These are phyloP conservation scores for Aotearoamyces nothofagi DNA, from an alignment of 2,329 filamentous ascomycete species.

Conservation along the genomic window DNA sequence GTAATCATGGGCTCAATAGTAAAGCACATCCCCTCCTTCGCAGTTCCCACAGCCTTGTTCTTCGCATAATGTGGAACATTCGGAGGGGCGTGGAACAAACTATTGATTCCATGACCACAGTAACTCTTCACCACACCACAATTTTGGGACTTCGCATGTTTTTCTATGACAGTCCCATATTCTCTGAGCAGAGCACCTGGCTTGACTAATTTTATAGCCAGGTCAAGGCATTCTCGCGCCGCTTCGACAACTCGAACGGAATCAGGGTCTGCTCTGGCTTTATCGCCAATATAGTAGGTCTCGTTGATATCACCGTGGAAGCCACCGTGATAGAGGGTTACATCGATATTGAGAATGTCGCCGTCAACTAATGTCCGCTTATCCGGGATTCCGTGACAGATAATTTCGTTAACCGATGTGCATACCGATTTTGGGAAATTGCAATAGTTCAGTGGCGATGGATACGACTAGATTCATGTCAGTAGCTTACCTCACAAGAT, in stretches of 20 bases:
- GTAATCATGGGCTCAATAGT: conserved; percentile 99
- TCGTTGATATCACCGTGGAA: conserved; percentile 97
- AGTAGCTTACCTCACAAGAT: conserved; percentile 5
- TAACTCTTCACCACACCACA: conserved; percentile 94
- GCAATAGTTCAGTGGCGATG: conserved; percentile 88
- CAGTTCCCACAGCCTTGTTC: conserved; percentile 91
- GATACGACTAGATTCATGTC: conserved; percentile 55
- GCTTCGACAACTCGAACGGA: conserved; percentile 83
- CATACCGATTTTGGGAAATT: conserved; percentile 97
- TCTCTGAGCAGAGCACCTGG: conserved; percentile 87
- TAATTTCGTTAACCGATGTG: conserved; percentile 91
- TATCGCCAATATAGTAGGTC: conserved; percentile 94
- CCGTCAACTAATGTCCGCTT: conserved; percentile 76
- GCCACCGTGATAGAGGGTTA: conserved; percentile 84
- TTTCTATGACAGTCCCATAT: conserved; percentile 89
- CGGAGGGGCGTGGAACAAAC: conserved; percentile 81
- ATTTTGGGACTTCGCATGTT: conserved; percentile 69
- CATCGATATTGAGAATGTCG: conserved; percentile 94
- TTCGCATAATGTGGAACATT: conserved; percentile 96
- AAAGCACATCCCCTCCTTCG: conserved; percentile 95
- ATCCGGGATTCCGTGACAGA: conserved; percentile 97
- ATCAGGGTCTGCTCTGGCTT: conserved; percentile 69
- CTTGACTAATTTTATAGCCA: conserved; percentile 83
- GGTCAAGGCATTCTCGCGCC: conserved; percentile 76
- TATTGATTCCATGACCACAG: conserved; percentile 91